Evolutionary conservation across 2,329 filamentous ascomycete genomes (phyloP).

Genomic region (Cytospora paraplurivora): DNA sequence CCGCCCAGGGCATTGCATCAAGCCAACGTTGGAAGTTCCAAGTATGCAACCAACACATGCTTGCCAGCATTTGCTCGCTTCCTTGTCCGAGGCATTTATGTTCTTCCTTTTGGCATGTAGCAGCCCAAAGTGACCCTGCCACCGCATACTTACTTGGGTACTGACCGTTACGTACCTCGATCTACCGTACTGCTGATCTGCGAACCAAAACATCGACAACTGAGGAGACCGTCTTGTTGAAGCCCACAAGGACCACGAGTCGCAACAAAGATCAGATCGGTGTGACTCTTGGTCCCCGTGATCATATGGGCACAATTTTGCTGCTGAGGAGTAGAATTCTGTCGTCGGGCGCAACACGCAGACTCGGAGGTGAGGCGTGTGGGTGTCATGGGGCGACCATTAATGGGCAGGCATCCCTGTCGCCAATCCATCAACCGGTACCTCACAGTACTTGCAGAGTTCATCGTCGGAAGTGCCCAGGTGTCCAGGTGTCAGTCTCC

Average conservation of each 20-base stretch:
- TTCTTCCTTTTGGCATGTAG: not conserved
- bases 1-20: not conserved
- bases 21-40: not conserved
- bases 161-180: not conserved
- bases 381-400: constrained; percentile 23
- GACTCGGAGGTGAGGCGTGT: constrained; percentile 19
- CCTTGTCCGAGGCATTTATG: not conserved
- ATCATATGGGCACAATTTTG: not conserved
- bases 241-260: not conserved
- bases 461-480: not conserved
- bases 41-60: not conserved
- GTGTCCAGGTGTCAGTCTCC: not conserved
- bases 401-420: constrained; percentile 15
- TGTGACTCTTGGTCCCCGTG: not conserved
- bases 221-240: not conserved
- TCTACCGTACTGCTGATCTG: not conserved
- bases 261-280: not conserved
- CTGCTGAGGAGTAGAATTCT: not conserved
- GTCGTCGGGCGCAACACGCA: constrained; percentile 2
- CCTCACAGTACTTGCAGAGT: constrained; percentile 12
- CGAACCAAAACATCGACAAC: not conserved
- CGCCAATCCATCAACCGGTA: constrained; percentile 11
- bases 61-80: not conserved
- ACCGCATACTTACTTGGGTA: not conserved
- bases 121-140: constrained; percentile 1